Conservation (phyloP, 371 early-diverging fungal species). For the Lichtheimia ornata region DNA sequence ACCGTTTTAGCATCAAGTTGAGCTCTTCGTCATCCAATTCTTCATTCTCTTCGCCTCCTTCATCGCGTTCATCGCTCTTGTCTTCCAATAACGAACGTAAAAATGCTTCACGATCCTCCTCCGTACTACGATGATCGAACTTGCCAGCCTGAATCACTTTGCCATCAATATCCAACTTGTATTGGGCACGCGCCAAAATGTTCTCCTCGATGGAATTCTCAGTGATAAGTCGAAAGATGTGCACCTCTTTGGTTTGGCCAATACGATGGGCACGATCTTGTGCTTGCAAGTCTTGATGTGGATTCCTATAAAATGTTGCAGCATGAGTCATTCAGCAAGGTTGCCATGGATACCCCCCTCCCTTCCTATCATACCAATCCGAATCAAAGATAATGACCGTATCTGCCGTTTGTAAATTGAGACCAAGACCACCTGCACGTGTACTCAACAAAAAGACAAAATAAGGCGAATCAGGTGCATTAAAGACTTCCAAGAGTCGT, state of each 20-base stretch:
- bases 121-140: constrained; percentile 95
- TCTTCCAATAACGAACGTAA: constrained; percentile 84
- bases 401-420: constrained; percentile 99
- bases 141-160: constrained; percentile 99
- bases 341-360: constrained; percentile 4
- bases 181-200: constrained; percentile 95
- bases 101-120: constrained; percentile 90
- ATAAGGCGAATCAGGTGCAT: constrained; percentile 79
- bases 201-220: constrained; percentile 96
- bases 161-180: constrained; percentile 96
- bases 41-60: constrained; percentile 65
- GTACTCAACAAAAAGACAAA: constrained; percentile 98
- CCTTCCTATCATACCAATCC: constrained; percentile 77
- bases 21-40: constrained; percentile 74
- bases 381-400: constrained; percentile 99
- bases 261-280: constrained; percentile 99
- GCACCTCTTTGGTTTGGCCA: constrained; percentile 99
- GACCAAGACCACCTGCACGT: constrained; percentile 98
- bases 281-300: constrained; percentile 99
- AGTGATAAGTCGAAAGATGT: constrained; percentile 96
- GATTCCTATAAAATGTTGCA: constrained; percentile 66
- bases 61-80: constrained; percentile 54
- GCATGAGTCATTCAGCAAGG: too few relatives aligned
- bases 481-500: constrained; percentile 82
- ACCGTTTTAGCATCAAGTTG: constrained; percentile 51